phyloP scores from a whole-genome alignment of 768 basidiomycete genomes.

The Boletus rufocinnamomeus region DNA sequence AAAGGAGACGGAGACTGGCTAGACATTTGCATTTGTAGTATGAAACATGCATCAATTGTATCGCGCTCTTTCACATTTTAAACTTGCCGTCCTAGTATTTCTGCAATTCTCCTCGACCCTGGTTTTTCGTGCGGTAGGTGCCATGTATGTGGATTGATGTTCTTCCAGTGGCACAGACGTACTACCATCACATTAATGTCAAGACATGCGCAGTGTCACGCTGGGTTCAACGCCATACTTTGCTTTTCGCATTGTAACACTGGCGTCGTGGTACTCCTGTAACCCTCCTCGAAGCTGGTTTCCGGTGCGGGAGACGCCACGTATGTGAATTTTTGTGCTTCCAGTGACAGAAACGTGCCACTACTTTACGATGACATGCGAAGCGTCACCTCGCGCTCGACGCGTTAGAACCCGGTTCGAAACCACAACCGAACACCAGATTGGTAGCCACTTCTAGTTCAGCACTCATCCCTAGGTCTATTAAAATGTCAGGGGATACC shows the following conservation, averaged over 20 bases:
- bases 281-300: not conserved
- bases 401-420: too few relatives aligned
- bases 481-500: too few relatives aligned
- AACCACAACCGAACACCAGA: too few relatives aligned
- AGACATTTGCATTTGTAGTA: conserved; percentile 1
- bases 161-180: not conserved
- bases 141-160: not conserved
- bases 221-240: too few relatives aligned
- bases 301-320: too few relatives aligned
- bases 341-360: not conserved
- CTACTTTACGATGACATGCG: too few relatives aligned
- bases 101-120: not conserved
- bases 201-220: too few relatives aligned
- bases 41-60: not conserved
- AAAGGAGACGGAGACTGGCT: not conserved
- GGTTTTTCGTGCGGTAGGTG: not conserved
- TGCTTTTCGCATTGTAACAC: too few relatives aligned
- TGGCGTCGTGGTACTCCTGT: not conserved
- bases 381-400: too few relatives aligned
- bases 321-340: not conserved
- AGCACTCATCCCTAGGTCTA: too few relatives aligned
- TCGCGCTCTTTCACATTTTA: not conserved
- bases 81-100: not conserved
- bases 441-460: too few relatives aligned
- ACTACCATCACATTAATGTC: too few relatives aligned